Base-by-base conservation (phyloP, 75 land plant genomes). In the Isoetes taiwanensis region DNA sequence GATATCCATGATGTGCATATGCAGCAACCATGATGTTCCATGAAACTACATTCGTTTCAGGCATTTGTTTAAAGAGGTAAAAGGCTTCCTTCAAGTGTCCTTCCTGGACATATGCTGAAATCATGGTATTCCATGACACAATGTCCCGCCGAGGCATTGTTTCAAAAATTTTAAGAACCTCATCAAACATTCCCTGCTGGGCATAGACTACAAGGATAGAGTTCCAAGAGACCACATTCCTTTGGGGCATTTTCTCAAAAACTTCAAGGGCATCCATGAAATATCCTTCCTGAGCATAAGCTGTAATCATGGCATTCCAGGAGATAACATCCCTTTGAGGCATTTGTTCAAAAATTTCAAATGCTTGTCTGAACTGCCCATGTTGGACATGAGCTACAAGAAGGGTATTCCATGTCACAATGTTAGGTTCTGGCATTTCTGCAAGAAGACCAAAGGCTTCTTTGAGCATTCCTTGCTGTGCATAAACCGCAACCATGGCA, bases 251-350 rank as follows among this genome's bases (percentile, higher is more conserved):
- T n/a, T 17, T 34, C 63, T 33, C 48, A 61, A 82, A 78, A 8
- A 53, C 43, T 50, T 0, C 6, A 1, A 78, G n/a, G 0, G 76
- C 78, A 17, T 72, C 68, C 0, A 1, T n/a, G 17, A 58, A 57
- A n/a, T 72, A 56, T 0, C 58, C 63, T 2, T 43, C 67, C 27
- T 55, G 67, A 0, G 63, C 68, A 54, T 68, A 75, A 75, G 76
- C 78, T 3, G 73, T 63, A 38, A 82, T 54, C 63, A 78, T 52
- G 0, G 70, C 71, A 40, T 82, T 78, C 81, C 81, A 82, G n/a
- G 81, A 31, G 32, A 82, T 67, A 0, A 72, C 85, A 58, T 78
- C 70, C 32, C 73, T 69, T 58, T 43, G 61, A 2, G 40, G 66
- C 75, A 82, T 82, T 30, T 41, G 31, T 3, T 66, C 65, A 61